Evolutionary conservation across 2,329 filamentous ascomycete genomes (phyloP).

Genomic region (Paecilomyces dactylethromorphus): DNA sequence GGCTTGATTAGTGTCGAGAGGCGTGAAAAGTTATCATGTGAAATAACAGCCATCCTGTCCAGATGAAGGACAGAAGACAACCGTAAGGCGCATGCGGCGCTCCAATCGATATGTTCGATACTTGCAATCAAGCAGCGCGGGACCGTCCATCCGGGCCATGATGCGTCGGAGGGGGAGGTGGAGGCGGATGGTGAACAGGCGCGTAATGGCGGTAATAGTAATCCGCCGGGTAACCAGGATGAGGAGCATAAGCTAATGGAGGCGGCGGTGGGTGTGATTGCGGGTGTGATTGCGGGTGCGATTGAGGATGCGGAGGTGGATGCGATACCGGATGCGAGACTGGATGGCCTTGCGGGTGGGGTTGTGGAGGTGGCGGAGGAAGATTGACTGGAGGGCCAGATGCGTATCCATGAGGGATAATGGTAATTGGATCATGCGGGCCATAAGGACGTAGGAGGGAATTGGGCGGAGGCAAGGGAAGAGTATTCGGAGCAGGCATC

Average conservation of each 20-base stretch:
- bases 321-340: not conserved
- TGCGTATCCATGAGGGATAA: conserved; percentile 8
- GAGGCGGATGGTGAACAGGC: conserved; percentile 7
- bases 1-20: not conserved
- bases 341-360: not conserved
- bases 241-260: not conserved
- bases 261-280: not conserved
- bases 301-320: not conserved
- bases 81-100: not conserved
- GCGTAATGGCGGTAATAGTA: conserved; percentile 15
- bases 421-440: conserved; percentile 19
- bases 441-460: conserved; percentile 14
- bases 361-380: not conserved
- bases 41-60: not conserved
- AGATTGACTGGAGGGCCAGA: not conserved
- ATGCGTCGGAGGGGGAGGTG: conserved; percentile 11
- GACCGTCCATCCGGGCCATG: conserved; percentile 11
- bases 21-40: not conserved
- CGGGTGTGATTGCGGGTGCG: not conserved
- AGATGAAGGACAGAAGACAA: not conserved
- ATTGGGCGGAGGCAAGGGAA: not conserved
- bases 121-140: not conserved
- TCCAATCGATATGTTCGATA: not conserved
- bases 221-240: conserved; percentile 9
- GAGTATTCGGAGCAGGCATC: conserved; percentile 7